These are phyloP conservation scores for Singerocomus rubriflavus DNA, from an alignment of 1,284 basidiomycete species.

Conservation along the genomic window DNA sequence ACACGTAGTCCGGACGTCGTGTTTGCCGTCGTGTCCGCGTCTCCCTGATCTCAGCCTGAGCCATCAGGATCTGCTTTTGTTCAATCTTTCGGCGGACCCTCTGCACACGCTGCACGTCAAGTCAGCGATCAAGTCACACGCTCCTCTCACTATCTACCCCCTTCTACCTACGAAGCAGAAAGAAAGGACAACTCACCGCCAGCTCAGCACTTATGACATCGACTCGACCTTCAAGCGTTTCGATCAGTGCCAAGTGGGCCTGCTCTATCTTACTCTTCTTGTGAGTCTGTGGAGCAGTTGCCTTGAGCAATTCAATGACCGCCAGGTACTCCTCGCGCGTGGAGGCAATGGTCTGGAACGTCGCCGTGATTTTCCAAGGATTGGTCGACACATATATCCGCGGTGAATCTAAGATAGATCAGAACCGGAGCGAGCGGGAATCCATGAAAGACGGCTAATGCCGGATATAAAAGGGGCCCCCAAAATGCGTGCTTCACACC, in stretches of 20 bases:
- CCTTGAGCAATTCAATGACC: slow-evolving; percentile 59
- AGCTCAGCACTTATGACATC: slow-evolving; percentile 65
- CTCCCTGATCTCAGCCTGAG: slow-evolving; percentile 71
- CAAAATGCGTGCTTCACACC: slow-evolving; percentile 42
- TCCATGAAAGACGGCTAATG: slow-evolving; percentile 37
- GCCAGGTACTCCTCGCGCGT: slow-evolving; percentile 67
- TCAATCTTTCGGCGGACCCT: slow-evolving; percentile 65
- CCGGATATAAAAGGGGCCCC: slow-evolving; percentile 36
- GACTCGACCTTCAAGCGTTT: slow-evolving; percentile 57
- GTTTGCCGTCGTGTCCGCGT: slow-evolving; percentile 71
- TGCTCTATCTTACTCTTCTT: slow-evolving; percentile 53
- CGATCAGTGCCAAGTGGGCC: slow-evolving; percentile 58
- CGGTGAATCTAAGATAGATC: slow-evolving; percentile 62
- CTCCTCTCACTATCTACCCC: slow-evolving; percentile 13
- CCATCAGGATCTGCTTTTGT: slow-evolving; percentile 58
- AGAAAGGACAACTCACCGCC: slow-evolving; percentile 48
- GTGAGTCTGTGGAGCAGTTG: slow-evolving; percentile 45
- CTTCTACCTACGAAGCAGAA: slow-evolving; percentile 11
- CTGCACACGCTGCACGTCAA: slow-evolving; percentile 56
- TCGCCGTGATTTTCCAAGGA: slow-evolving; percentile 79
- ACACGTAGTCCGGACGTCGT: slow-evolving; percentile 73
- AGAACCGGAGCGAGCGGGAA: slow-evolving; percentile 34
- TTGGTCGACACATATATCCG: slow-evolving; percentile 77
- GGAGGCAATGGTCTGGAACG: slow-evolving; percentile 65
- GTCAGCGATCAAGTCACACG: slow-evolving; percentile 27